Evolutionary conservation across 2,329 filamentous ascomycete species (phyloP).

Genomic region (Paraconiothyrium brasiliense): DNA sequence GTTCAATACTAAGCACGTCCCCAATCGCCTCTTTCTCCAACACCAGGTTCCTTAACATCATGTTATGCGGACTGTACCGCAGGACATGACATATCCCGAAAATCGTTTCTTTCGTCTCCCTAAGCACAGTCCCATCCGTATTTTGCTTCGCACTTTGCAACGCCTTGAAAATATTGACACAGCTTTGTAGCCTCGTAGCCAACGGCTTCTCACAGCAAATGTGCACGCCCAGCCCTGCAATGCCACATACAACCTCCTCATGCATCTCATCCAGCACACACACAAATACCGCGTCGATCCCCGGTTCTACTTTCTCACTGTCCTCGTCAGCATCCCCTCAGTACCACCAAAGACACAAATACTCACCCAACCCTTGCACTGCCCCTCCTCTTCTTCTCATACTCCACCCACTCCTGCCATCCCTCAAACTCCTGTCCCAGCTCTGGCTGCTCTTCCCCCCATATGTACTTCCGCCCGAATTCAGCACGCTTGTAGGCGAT

Average conservation of each 20-base stretch:
- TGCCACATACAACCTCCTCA: constrained; percentile 77
- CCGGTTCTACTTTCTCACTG: constrained; percentile 33
- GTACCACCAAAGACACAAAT: neutral
- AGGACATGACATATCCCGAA: constrained; percentile 96
- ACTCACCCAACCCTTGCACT: constrained; percentile 42
- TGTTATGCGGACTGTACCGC: constrained; percentile 92
- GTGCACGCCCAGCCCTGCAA: constrained; percentile 76
- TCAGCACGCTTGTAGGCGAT: constrained; percentile 76
- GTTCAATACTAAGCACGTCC: constrained; percentile 84
- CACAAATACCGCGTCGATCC: constrained; percentile 69
- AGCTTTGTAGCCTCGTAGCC: constrained; percentile 80
- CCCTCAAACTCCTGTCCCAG: constrained; percentile 75
- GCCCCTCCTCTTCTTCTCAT: constrained; percentile 71
- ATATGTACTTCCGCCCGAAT: constrained; percentile 78
- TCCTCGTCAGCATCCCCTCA: neutral
- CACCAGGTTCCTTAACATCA: constrained; percentile 80
- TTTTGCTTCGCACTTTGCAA: constrained; percentile 47
- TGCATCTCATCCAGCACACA: constrained; percentile 91
- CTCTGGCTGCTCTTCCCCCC: constrained; percentile 61
- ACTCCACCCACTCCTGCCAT: constrained; percentile 80
- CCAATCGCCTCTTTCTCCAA: constrained; percentile 80
- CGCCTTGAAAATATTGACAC: constrained; percentile 75
- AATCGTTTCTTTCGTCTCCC: constrained; percentile 55
- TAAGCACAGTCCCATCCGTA: constrained; percentile 41
- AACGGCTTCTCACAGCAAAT: constrained; percentile 97